Conservation (phyloP, 441 rosid genomes). For the Arabidopsis lyrata region DNA sequence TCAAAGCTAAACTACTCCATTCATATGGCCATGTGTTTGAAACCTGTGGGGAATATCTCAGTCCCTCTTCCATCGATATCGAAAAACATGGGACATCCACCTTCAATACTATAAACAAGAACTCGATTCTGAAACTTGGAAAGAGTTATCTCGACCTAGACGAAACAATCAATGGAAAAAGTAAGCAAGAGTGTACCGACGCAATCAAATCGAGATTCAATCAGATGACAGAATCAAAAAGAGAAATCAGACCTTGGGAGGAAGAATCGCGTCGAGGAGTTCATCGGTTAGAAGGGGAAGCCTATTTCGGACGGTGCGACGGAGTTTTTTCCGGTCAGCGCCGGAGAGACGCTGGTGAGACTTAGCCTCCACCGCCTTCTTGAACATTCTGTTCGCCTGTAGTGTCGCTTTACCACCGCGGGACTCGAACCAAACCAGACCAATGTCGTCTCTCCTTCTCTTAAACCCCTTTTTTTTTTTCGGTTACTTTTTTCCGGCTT, state of each 20-base stretch:
- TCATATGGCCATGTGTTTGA: not conserved
- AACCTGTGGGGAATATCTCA: slow-evolving; percentile 87
- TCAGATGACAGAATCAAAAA: not conserved
- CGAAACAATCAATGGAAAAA: slow-evolving; percentile 17
- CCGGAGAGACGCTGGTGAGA: slow-evolving; percentile 94
- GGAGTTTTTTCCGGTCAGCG: slow-evolving; percentile 90
- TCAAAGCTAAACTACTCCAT: not conserved
- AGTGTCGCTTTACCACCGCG: slow-evolving; percentile 23
- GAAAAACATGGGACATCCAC: slow-evolving; percentile 83
- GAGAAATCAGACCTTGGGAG: slow-evolving; percentile 66
- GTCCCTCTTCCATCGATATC: slow-evolving; percentile 91
- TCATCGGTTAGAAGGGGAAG: slow-evolving; percentile 76
- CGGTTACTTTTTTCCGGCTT: slow-evolving; percentile 28
- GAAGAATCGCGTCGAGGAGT: slow-evolving; percentile 75
- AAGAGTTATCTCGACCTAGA: slow-evolving; percentile 81
- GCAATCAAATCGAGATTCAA: slow-evolving; percentile 25
- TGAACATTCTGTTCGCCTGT: slow-evolving; percentile 66
- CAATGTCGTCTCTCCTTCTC: not conserved
- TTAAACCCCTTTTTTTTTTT: slow-evolving; percentile 15
- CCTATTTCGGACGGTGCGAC: slow-evolving; percentile 65
- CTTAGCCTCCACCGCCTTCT: slow-evolving; percentile 91
- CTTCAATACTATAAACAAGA: slow-evolving; percentile 77
- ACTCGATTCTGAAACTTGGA: slow-evolving; percentile 87
- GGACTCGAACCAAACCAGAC: slow-evolving; percentile 26
- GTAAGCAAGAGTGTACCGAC: slow-evolving; percentile 3